These are phyloP conservation scores for Zymoseptoria tritici DNA, from an alignment of 2,329 filamentous ascomycete genomes.

Conservation along the genomic window DNA sequence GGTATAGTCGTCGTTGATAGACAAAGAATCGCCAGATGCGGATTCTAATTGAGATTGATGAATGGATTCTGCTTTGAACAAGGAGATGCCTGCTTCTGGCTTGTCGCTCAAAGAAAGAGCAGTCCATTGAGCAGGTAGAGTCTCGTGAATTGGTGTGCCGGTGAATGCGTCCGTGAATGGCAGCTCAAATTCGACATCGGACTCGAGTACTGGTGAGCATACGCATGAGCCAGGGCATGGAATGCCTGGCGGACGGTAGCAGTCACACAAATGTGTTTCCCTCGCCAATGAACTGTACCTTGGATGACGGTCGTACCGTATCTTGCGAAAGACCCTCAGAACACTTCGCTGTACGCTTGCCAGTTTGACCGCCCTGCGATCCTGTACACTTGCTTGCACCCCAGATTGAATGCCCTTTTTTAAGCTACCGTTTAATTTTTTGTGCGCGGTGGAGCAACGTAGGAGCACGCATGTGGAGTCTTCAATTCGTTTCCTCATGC, in stretches of 20 bases:
- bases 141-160: too few species aligned
- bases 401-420: too few species aligned
- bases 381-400: too few species aligned
- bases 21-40: background rate
- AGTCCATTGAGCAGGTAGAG: background rate
- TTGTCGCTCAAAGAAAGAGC: background rate
- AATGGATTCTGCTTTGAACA: background rate
- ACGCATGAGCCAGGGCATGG: background rate
- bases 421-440: too few species aligned
- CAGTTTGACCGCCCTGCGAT: too few species aligned
- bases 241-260: background rate
- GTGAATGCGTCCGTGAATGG: background rate
- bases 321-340: background rate
- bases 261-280: background rate
- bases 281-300: background rate
- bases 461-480: background rate
- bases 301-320: background rate
- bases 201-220: background rate
- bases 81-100: background rate
- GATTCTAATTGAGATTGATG: background rate
- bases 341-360: too few species aligned
- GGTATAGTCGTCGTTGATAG: background rate
- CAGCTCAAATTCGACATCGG: background rate
- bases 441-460: background rate
- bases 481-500: conserved; percentile 2